Evolutionary conservation across 2,329 filamentous ascomycete genomes (phyloP), one percentile per base, ranked within the genome.

Genomic region (Diaporthe helianthi): DNA sequence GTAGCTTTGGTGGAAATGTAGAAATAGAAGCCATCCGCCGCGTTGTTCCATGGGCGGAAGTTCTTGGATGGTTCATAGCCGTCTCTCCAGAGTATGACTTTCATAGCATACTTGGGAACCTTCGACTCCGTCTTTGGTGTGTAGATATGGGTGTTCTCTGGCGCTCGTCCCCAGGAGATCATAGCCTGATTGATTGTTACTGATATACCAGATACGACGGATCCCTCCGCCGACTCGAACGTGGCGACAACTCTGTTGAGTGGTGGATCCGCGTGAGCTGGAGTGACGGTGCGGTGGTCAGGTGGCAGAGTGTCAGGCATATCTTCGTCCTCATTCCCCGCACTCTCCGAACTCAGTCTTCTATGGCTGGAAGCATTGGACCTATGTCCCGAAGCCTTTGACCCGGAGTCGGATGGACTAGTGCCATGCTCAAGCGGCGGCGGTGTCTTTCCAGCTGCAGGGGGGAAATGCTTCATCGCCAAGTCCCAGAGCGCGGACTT

Each of bases 41-140:
- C 78, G 31, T 75, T 70, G 81, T 86, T 84, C 76, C 86, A 87
- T 64, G 86, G 86, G 44, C 83, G 82, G 64, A 84, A 76, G 26
- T 87, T 84, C 58, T 83, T 84, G 60, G 82, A 82, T 9, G 86
- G 83, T 69, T 93, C 90, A 69, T 90, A 90, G 13, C 87, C 87
- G 0, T 89, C 86, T 67, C 87, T 89, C 85, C 91, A 93, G 36
- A 96, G 87, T 41, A 93, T 84, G 46, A 98, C 83, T 75, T 92
- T 91, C 74, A 97, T 89, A 0, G 93, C 93, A 72, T 90, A 90
- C 76, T 95, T 95, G 1, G 94, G 93, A 44, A 98, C 88, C 19
- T 90, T 90, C 2, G 84, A 85, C 73, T 98, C 93, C 29, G 82
- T 80, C 36, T 79, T 81, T 58, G 90, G 83, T 1, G 86, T 79